Evolutionary conservation across 768 basidiomycete genomes (phyloP), one percentile per base, ranked within the genome.

Genomic region (Mrakia blollopis): DNA sequence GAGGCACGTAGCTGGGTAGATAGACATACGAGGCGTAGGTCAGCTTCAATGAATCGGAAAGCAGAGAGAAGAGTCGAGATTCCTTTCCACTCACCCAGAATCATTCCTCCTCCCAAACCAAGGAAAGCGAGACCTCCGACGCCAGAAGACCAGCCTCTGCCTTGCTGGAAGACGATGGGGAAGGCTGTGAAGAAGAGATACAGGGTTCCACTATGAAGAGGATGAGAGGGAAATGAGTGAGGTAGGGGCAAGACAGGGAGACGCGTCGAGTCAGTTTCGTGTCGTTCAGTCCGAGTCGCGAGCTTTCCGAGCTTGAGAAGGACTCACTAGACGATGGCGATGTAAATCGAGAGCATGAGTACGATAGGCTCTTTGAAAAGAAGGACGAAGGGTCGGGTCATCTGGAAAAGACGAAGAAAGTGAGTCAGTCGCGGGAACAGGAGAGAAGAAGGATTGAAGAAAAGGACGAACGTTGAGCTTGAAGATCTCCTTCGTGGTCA

Each of bases 351-450:
- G 73, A 89, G 85, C 18, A 89, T 85, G 6, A 90, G 83, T 6
- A 91, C 85, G 78, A 91, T 89, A 0, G 88, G 89, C 81, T 91
- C 91, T 75, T 86, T 81, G 18, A 85, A 80, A n/a, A 91, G 86
- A 88, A 91, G 89, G 73, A 86, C 80, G 83, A 89, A 87, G 18
- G 61, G 52, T 32, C 35, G 67, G 3, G 68, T 86, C 57, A 91
- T 50, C 47, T 50, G 7, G 16, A 3, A 14, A 21, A 50, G 14
- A 18, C 10, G 18, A 50, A 50, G 47, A 16, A 50, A 50, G 47
- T 1, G 18, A 18, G 47, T 50, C 47, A 50, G 47, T 7, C 18
- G 47, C 16, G 18, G 16, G 13, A 7, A 50, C 6, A 41, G 39
- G 39, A 50, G 16, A 3, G 5, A 21, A 50, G 47, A 14, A 18